Conservation (phyloP, 805 yeast genomes). For the Cyberlindnera euphorbiae region DNA sequence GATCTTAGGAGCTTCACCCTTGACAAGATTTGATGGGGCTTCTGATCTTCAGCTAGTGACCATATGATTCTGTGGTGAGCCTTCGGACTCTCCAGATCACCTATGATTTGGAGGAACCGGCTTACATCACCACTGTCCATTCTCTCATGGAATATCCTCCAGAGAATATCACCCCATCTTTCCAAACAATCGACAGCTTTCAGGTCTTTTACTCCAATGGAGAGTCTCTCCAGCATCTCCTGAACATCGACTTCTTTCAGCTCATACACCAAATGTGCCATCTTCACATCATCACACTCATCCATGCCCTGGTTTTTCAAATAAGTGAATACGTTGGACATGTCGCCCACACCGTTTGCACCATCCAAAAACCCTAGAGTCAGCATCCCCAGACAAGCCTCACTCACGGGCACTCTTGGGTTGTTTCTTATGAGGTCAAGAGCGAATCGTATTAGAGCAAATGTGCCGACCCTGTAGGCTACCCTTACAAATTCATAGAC, state of each 20-base stretch:
- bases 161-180: constrained; percentile 5
- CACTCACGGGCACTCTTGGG: constrained; percentile 18
- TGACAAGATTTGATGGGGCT: neutral
- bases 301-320: constrained; percentile 2
- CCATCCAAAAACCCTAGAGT: constrained; percentile 7
- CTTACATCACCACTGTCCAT: constrained; percentile 11
- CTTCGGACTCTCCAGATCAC: constrained; percentile 1
- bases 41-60: constrained; percentile 4
- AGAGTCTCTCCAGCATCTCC: constrained; percentile 1
- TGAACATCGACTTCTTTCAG: constrained; percentile 1
- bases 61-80: constrained; percentile 5
- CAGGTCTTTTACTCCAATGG: neutral
- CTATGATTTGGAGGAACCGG: too few relatives aligned
- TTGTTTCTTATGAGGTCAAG: constrained; percentile 20
- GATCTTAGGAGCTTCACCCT: neutral
- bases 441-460: constrained; percentile 18
- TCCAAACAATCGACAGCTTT: too few relatives aligned
- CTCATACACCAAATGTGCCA: constrained; percentile 8
- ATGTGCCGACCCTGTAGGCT: constrained; percentile 16
- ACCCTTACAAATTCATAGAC: constrained; percentile 16
- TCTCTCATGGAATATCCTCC: constrained; percentile 4
- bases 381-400: constrained; percentile 11
- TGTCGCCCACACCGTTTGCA: constrained; percentile 9
- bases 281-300: constrained; percentile 6
- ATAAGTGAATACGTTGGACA: constrained; percentile 4